These are phyloP conservation scores for Phaeoacremonium minimum DNA, from an alignment of 2,329 filamentous ascomycete genomes.

Conservation along the genomic window DNA sequence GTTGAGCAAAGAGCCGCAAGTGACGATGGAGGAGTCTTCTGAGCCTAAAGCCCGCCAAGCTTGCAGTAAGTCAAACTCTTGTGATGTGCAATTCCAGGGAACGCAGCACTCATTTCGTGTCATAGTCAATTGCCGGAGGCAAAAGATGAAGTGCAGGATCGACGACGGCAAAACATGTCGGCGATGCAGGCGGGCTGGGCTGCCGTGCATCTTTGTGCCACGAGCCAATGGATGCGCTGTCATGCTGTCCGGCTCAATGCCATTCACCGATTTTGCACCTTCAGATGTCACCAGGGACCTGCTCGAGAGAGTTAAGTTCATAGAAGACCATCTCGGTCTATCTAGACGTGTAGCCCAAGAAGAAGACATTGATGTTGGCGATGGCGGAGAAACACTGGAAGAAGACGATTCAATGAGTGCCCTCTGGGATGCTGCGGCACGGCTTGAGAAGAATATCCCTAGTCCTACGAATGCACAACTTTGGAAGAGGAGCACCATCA, in stretches of 20 bases:
- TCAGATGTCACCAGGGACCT: conserved; percentile 12
- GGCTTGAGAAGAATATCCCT: conserved; percentile 19
- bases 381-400: background rate
- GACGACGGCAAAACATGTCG: conserved; percentile 26
- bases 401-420: conserved; percentile 14
- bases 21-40: background rate
- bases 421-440: conserved; percentile 22
- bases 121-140: conserved; percentile 20
- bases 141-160: conserved; percentile 32
- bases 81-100: background rate
- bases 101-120: background rate
- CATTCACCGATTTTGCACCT: conserved; percentile 8
- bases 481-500: conserved; percentile 25
- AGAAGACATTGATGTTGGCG: conserved; percentile 6
- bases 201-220: conserved; percentile 33
- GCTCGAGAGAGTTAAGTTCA: conserved; percentile 14
- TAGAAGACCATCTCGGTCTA: conserved; percentile 20
- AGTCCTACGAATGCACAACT: conserved; percentile 17
- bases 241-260: conserved; percentile 7
- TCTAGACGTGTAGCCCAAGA: no score
- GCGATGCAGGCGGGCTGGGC: conserved; percentile 25
- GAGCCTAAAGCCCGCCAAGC: background rate
- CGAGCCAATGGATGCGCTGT: conserved; percentile 27
- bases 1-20: no score
- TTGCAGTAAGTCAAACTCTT: conserved; percentile 5